phyloP scores from a whole-genome alignment of 768 basidiomycete genomes.

The Lactifluus hygrophoroides region DNA sequence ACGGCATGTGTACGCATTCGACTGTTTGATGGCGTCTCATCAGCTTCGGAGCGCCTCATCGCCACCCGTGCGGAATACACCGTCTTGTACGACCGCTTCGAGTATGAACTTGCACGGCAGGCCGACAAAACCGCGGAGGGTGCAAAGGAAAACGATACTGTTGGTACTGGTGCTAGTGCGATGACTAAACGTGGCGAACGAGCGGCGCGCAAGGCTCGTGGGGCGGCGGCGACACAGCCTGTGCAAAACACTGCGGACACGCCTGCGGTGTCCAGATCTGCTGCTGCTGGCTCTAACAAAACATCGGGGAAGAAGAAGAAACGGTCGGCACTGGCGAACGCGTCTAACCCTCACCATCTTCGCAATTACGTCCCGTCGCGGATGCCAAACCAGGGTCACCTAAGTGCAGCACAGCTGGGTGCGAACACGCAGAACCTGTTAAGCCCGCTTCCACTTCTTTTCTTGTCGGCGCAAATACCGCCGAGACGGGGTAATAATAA shows the following conservation, averaged over 20 bases:
- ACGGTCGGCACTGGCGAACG: conserved; percentile 81
- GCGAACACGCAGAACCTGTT: conserved; percentile 41
- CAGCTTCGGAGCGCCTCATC: conserved; percentile 65
- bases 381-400: conserved; percentile 40
- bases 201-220: conserved; percentile 14
- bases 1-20: conserved; percentile 20
- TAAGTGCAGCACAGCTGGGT: conserved; percentile 32
- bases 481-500: conserved; percentile 30
- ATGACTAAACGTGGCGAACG: conserved; percentile 16
- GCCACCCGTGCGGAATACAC: conserved; percentile 64
- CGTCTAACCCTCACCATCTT: conserved; percentile 91
- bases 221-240: conserved; percentile 27
- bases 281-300: conserved; percentile 20
- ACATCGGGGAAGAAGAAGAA: conserved; percentile 81
- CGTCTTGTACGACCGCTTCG: conserved; percentile 57
- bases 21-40: conserved; percentile 21
- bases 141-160: conserved; percentile 41
- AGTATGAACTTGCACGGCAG: conserved; percentile 64
- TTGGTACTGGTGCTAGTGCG: conserved; percentile 29
- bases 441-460: conserved; percentile 54
- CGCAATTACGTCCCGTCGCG: conserved; percentile 89
- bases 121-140: conserved; percentile 46
- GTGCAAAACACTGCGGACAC: conserved; percentile 32
- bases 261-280: conserved; percentile 23
- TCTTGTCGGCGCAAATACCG: conserved; percentile 61